A percentile compares a stretch with the other conserved stretches of the same genome.
Conservation (phyloP, 2,329 filamentous ascomycete genomes). For the Beauveria caledonica region DNA sequence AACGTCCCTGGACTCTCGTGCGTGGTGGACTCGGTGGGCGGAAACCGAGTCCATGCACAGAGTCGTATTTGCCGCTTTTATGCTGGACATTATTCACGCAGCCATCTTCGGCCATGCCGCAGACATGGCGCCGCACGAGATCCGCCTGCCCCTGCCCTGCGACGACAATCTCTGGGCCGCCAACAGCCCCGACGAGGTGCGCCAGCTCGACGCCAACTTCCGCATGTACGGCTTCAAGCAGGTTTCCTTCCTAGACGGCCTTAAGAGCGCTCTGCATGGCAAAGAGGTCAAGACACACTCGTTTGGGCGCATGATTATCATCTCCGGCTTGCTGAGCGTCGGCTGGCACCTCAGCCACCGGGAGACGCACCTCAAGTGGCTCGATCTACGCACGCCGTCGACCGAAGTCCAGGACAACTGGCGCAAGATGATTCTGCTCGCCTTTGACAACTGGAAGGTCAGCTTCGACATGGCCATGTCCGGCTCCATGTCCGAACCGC, state of each 20-base stretch:
- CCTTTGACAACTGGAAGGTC: constrained; percentile 80
- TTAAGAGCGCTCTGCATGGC: constrained; percentile 76
- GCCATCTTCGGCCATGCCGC: constrained; percentile 89
- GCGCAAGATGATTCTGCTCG: constrained; percentile 65
- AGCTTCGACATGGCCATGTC: constrained; percentile 67
- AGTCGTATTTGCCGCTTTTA: constrained; percentile 82
- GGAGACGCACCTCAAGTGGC: constrained; percentile 74
- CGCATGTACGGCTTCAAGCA: constrained; percentile 72
- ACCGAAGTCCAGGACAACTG: constrained; percentile 62
- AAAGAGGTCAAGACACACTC: constrained; percentile 76
- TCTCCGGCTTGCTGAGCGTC: constrained; percentile 83
- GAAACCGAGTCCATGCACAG: constrained; percentile 79
- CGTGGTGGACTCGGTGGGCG: constrained; percentile 82
- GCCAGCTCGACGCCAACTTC: constrained; percentile 66
- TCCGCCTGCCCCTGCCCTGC: constrained; percentile 76
- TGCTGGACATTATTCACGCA: constrained; percentile 81
- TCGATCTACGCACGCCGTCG: constrained; percentile 58
- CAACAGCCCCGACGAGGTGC: constrained; percentile 66
- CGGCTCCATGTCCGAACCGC: constrained; percentile 27
- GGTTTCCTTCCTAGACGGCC: constrained; percentile 72
- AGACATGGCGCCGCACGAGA: constrained; percentile 85
- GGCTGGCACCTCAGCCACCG: constrained; percentile 87
- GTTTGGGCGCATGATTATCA: constrained; percentile 82
- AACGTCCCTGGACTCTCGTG: constrained; percentile 30
- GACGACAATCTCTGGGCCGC: constrained; percentile 84